Evolutionary conservation across 768 basidiomycete species (phyloP).

Genomic region (Boletus pseudo-olivaceus): DNA sequence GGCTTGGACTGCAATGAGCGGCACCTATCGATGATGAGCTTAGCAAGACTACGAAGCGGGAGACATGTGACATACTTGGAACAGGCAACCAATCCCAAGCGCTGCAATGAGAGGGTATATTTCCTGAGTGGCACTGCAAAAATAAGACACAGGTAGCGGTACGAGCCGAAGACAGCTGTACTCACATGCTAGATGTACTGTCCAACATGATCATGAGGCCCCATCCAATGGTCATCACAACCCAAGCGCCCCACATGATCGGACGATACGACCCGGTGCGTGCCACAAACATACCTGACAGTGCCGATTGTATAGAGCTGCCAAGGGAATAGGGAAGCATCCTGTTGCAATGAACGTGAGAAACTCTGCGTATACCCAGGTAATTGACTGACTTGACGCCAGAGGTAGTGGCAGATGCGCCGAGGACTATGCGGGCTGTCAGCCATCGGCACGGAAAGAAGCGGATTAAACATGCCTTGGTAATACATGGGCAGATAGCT

Average conservation of each 20-base stretch:
- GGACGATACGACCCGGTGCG: slow-evolving; percentile 30
- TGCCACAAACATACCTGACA: slow-evolving; percentile 26
- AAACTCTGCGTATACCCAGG: not conserved
- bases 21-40: slow-evolving; percentile 14
- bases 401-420: slow-evolving; percentile 33
- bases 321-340: slow-evolving; percentile 36
- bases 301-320: slow-evolving; percentile 13
- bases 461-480: slow-evolving; percentile 24
- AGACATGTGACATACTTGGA: slow-evolving; percentile 22
- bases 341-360: slow-evolving; percentile 17
- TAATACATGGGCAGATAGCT: slow-evolving; percentile 42
- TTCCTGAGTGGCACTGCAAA: slow-evolving; percentile 29
- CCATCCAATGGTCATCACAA: slow-evolving; percentile 32
- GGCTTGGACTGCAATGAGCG: slow-evolving; percentile 38
- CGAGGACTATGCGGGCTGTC: slow-evolving; percentile 26
- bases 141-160: not conserved
- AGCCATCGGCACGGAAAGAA: not conserved
- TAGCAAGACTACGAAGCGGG: not conserved
- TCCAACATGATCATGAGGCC: slow-evolving; percentile 38
- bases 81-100: slow-evolving; percentile 34
- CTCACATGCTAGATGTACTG: slow-evolving; percentile 29
- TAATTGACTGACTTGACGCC: slow-evolving; percentile 27
- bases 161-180: not conserved
- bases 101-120: slow-evolving; percentile 33
- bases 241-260: slow-evolving; percentile 30